Conservation (phyloP, 345 rosid species). For the Ailanthus altissimus region DNA sequence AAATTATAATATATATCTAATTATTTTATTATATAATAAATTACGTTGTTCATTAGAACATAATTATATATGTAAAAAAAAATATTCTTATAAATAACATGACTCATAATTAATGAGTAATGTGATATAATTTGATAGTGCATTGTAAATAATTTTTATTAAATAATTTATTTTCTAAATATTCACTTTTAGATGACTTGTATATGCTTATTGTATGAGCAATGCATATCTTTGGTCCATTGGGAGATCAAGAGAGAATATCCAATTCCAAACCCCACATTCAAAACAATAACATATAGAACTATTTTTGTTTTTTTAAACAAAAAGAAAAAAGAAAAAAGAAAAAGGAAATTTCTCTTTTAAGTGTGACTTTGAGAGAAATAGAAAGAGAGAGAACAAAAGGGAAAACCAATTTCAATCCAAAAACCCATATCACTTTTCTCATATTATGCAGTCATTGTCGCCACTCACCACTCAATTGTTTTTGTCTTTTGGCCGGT, state of each 20-base stretch:
- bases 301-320: background rate
- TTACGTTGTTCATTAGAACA: too few species aligned
- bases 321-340: too few species aligned
- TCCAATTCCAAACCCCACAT: constrained; percentile 6
- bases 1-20: too few species aligned
- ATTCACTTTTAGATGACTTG: too few species aligned
- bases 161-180: too few species aligned
- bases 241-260: background rate
- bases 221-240: background rate
- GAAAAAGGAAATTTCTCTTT: too few species aligned
- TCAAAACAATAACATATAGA: background rate
- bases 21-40: too few species aligned
- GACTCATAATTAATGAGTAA: too few species aligned
- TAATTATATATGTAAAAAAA: too few species aligned
- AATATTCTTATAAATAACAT: too few species aligned
- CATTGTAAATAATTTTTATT: too few species aligned
- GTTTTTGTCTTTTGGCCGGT: background rate
- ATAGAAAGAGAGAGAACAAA: background rate
- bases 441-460: background rate
- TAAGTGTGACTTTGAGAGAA: background rate
- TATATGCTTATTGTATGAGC: background rate
- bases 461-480: background rate
- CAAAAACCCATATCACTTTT: background rate
- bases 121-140: too few species aligned
- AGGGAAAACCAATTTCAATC: background rate